Evolutionary conservation across 108 stramenopile species (phyloP), one percentile per base, ranked within the genome.

Genomic region (Stephanodiscus minutulus): DNA sequence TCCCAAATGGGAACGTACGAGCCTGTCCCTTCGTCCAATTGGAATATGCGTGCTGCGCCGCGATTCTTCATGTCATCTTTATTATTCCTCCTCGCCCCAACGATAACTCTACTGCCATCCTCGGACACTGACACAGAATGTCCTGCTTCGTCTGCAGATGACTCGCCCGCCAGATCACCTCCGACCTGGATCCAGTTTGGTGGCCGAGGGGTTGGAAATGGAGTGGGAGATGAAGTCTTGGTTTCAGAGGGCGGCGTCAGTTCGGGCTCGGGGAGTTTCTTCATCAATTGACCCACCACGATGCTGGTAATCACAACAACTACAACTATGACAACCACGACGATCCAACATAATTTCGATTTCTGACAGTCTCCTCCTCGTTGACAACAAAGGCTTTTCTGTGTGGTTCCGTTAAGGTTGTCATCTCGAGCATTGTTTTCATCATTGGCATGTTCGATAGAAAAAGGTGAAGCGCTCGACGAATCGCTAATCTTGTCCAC

Each of bases 71-170:
- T 54, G 47, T 52, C 64, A 49, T 71, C 73, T 27, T 52, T 73
- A 22, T 28, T 52, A 52, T 68, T 68, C 11, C 84, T 72, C 22
- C 81, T 56, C 33, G 67, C 72, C 1, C 81, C 81, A 0, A 82
- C 41, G 5, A 78, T 62, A 28, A 74, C 60, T 22, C 77, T 61
- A 13, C 24, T 47, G 10, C 81, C 81, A 53, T 66, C 50, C 35
- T 78, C 72, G 33, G 81, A 82, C 5, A 56, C 49, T 39, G 81
- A 78, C 13, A 82, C 61, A 29, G 81, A 77, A 69, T 77, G 78
- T 55, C 81, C 81, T 12, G 72, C 53, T 64, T 79, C 67, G 48
- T 79, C 84, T 31, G 54, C 60, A n/a, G 49, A 49, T 37, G 41
- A 49, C 56, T 62, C 77, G 28, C 84, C 84, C 35, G 29, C 35